Percentiles rank a stretch among this genome's conserved stretches.
Conservation (phyloP, 495 filamentous ascomycete species). For the Amorphotheca resinae region DNA sequence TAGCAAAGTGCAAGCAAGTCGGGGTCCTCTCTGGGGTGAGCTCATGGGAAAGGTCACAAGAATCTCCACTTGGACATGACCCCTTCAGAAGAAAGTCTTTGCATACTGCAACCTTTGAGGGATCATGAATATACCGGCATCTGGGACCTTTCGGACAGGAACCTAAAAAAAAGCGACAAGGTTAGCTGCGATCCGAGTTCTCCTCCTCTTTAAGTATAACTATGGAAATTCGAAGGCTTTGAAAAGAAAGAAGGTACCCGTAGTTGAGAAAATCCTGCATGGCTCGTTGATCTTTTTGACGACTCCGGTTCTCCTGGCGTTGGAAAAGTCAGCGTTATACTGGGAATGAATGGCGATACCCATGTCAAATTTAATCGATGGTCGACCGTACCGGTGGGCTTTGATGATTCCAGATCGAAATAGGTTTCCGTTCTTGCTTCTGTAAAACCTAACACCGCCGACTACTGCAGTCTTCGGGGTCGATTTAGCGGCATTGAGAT, state of each 20-base stretch:
- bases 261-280: conserved; percentile 83
- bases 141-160: conserved; percentile 65
- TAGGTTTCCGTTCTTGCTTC: conserved; percentile 87
- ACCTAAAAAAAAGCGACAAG: conserved; percentile 38
- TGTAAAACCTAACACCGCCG: conserved; percentile 73
- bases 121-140: conserved; percentile 79
- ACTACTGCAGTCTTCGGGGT: conserved; percentile 72
- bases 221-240: neutral
- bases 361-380: neutral
- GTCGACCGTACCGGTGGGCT: conserved; percentile 45
- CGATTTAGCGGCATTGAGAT: conserved; percentile 45
- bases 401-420: conserved; percentile 62
- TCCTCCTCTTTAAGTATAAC: neutral
- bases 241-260: conserved; percentile 54
- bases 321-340: conserved; percentile 6
- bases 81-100: conserved; percentile 72
- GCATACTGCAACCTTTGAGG: conserved; percentile 83
- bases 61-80: conserved; percentile 63
- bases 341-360: neutral
- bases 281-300: conserved; percentile 62
- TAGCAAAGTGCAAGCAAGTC: conserved; percentile 78
- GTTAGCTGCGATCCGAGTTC: conserved; percentile 16
- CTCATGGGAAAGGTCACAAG: conserved; percentile 90
- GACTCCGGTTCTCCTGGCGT: conserved; percentile 28
- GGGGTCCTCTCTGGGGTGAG: conserved; percentile 75